Evolutionary conservation across 129 eudicot species (phyloP).

Genomic region (Helianthus tuberosus): DNA sequence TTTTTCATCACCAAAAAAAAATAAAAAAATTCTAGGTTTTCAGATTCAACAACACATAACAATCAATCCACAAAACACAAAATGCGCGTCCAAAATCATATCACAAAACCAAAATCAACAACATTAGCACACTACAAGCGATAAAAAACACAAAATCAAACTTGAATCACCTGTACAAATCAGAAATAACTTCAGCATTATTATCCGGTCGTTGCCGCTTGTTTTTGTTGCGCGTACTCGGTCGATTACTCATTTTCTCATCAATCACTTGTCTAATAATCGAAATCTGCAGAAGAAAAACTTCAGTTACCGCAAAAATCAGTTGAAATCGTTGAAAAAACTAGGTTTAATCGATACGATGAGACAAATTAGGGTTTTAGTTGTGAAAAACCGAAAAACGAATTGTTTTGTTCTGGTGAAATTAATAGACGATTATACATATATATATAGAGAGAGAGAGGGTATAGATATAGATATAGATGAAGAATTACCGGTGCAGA

Average conservation of each 20-base stretch:
- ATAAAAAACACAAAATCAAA: neutral
- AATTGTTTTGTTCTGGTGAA: neutral
- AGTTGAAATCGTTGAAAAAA: neutral
- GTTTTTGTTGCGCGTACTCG: conserved; percentile 75
- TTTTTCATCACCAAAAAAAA: too few species aligned
- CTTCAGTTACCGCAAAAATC: conserved; percentile 6
- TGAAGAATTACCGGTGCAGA: conserved; percentile 15
- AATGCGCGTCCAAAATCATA: conserved; percentile 13
- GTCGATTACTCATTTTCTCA: conserved; percentile 59
- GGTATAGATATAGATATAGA: neutral
- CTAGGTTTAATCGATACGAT: conserved; percentile 10
- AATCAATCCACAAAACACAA: conserved; percentile 22
- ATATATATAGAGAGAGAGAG: neutral
- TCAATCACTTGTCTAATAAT: conserved; percentile 17
- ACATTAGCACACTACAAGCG: conserved; percentile 11
- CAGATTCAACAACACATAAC: conserved; percentile 1
- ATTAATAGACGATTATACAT: conserved; percentile 2
- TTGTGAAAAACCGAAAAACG: conserved; percentile 12
- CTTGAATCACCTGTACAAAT: conserved; percentile 59
- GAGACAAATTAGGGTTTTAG: conserved; percentile 30
- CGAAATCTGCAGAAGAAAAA: conserved; percentile 28
- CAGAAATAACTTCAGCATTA: conserved; percentile 58
- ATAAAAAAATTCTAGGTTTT: neutral
- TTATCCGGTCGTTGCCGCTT: conserved; percentile 78
- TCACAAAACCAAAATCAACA: neutral